phyloP scores from a whole-genome alignment of 2,329 filamentous ascomycete genomes.

The Alternaria sp. region DNA sequence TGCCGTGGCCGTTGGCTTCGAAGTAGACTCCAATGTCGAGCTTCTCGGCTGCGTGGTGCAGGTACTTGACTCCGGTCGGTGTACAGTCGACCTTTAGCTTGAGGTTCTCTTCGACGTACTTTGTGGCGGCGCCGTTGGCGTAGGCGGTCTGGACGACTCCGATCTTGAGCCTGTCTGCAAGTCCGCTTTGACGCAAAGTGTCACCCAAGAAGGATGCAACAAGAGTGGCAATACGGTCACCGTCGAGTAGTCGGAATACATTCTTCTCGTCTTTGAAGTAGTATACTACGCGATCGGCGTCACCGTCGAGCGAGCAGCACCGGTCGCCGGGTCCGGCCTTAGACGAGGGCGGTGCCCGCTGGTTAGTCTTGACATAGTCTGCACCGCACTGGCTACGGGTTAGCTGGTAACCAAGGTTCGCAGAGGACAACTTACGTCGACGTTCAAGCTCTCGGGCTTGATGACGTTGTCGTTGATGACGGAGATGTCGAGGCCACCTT shows the following conservation, averaged over 20 bases:
- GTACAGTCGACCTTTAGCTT: conserved; percentile 92
- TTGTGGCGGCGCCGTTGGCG: conserved; percentile 93
- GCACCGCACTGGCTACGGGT: conserved; percentile 75
- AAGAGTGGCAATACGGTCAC: conserved; percentile 94
- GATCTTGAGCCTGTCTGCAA: conserved; percentile 82
- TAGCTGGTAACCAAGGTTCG: conserved; percentile 7
- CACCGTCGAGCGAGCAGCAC: conserved; percentile 91
- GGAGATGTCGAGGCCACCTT: conserved; percentile 75
- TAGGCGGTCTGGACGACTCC: conserved; percentile 98
- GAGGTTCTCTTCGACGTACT: conserved; percentile 87
- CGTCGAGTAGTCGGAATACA: conserved; percentile 91
- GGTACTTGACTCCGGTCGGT: conserved; percentile 93
- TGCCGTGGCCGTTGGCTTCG: conserved; percentile 97
- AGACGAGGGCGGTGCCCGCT: conserved; percentile 84
- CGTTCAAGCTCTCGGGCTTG: conserved; percentile 86
- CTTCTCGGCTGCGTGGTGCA: conserved; percentile 94
- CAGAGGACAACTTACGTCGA: conserved; percentile 68
- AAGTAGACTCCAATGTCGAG: conserved; percentile 98
- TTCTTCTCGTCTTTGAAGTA: conserved; percentile 87
- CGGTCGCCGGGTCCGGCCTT: conserved; percentile 79
- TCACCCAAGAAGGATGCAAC: conserved; percentile 94
- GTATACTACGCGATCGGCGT: conserved; percentile 94
- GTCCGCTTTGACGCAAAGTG: conserved; percentile 78
- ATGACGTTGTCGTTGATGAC: conserved; percentile 94
- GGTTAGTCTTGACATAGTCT: conserved; percentile 97